phyloP scores from a whole-genome alignment of 1,139 yeast species.

The Petasospora fabianii region DNA sequence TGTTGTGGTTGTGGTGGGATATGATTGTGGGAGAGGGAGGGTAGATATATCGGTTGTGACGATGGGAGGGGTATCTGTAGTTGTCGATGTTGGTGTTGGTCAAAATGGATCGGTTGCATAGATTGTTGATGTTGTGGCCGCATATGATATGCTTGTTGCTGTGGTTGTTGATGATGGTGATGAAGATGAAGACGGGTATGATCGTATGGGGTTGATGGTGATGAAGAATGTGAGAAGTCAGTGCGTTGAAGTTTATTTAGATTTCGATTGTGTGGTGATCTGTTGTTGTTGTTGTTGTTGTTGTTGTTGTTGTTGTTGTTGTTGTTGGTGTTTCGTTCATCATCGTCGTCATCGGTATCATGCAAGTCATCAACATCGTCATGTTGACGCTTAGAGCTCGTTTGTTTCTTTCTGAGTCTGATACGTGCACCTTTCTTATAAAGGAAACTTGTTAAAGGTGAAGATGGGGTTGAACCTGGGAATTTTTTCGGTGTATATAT shows the following conservation, averaged over 20 bases:
- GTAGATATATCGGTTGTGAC: background rate
- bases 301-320: constrained; percentile 4
- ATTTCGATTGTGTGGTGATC: background rate
- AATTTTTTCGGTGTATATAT: constrained; percentile 30
- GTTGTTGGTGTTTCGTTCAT: constrained; percentile 2
- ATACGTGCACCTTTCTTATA: constrained; percentile 29
- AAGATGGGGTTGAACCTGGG: constrained; percentile 28
- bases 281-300: constrained; percentile 1
- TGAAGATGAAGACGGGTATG: too few relatives aligned
- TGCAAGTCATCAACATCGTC: background rate
- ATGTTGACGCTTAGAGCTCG: constrained; percentile 3
- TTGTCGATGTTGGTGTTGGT: background rate
- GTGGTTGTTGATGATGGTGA: too few relatives aligned
- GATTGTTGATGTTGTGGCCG: constrained; percentile 1
- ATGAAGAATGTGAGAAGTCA: too few relatives aligned
- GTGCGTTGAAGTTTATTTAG: too few relatives aligned
- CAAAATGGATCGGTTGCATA: constrained; percentile 6
- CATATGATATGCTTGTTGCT: too few relatives aligned
- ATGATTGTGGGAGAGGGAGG: background rate
- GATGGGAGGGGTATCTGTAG: background rate
- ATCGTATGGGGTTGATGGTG: too few relatives aligned
- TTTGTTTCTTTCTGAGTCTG: constrained; percentile 26
- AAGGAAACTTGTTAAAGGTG: constrained; percentile 26
- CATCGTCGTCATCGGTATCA: constrained; percentile 6
- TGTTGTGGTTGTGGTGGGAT: background rate